Evolutionary conservation across 2,329 filamentous ascomycete genomes (phyloP).

Genomic region (Colletotrichum abscissum): DNA sequence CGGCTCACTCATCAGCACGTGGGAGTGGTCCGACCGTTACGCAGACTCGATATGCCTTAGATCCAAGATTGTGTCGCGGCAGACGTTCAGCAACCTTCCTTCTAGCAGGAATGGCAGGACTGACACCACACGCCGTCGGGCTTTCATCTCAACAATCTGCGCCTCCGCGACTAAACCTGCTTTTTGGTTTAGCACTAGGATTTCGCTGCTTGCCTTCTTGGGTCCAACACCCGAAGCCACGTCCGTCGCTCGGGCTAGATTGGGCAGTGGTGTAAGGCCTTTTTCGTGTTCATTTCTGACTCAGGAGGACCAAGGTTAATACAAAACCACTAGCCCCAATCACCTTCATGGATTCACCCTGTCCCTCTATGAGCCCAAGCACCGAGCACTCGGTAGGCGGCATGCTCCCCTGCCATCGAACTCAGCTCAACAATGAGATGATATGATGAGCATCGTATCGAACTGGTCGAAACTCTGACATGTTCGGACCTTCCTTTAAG

Average conservation of each 20-base stretch:
- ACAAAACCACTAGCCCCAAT: conserved; percentile 29
- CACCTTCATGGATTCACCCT: conserved; percentile 6
- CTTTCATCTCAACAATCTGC: conserved; percentile 13
- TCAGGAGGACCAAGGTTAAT: conserved; percentile 11
- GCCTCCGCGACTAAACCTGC: conserved; percentile 1
- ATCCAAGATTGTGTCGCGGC: not conserved
- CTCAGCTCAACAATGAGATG: conserved; percentile 4
- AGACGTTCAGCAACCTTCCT: conserved; percentile 24
- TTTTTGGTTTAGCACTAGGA: conserved; percentile 1
- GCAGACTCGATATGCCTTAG: not conserved
- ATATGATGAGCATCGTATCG: conserved; percentile 2
- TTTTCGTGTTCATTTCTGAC: conserved; percentile 17
- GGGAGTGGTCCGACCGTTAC: not conserved
- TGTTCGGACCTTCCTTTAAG: not conserved
- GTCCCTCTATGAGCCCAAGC: conserved; percentile 3
- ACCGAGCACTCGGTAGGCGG: not conserved
- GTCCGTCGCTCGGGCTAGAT: conserved; percentile 21
- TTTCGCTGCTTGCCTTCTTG: conserved; percentile 8
- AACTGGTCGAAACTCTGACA: not conserved
- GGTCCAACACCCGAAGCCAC: conserved; percentile 8
- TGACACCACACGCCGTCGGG: conserved; percentile 6
- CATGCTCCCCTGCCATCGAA: not conserved
- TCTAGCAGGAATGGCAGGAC: conserved; percentile 2
- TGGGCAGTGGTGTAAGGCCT: not conserved
- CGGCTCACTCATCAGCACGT: not conserved